These are phyloP conservation scores for Globisporangium paroecandrum DNA, from an alignment of 352 stramenopile species.

Conservation along the genomic window DNA sequence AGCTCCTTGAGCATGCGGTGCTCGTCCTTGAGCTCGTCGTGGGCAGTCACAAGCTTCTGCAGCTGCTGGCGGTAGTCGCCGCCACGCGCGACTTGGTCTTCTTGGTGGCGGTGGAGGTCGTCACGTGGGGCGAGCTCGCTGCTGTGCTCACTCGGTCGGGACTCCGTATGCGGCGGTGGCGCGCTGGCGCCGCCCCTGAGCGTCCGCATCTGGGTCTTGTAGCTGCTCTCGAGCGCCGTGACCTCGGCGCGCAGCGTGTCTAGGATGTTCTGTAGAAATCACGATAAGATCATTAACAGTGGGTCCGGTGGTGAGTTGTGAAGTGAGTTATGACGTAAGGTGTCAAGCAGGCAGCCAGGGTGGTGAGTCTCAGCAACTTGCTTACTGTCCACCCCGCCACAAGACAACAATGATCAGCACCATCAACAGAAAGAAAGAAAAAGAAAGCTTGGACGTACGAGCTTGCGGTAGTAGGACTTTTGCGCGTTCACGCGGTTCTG, in stretches of 20 bases:
- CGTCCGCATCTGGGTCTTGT: constrained; percentile 20
- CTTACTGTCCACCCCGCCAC: neutral
- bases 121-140: neutral
- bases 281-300: neutral
- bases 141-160: neutral
- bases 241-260: constrained; percentile 27
- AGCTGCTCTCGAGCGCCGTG: constrained; percentile 23
- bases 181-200: constrained; percentile 7
- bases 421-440: neutral
- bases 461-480: constrained; percentile 38
- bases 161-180: neutral
- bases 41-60: constrained; percentile 21
- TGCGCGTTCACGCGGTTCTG: constrained; percentile 38
- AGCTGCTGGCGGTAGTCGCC: constrained; percentile 3
- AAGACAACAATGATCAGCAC: neutral
- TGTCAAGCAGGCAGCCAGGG: neutral
- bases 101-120: neutral
- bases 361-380: neutral
- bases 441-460: constrained; percentile 10
- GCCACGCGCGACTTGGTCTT: neutral
- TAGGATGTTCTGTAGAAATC: constrained; percentile 21
- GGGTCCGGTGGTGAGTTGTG: neutral
- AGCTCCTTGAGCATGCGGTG: constrained; percentile 21
- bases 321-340: neutral
- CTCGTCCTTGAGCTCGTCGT: constrained; percentile 22